These are phyloP conservation scores for Tetraselmis striata DNA, from an alignment of 139 green algal genomes.

Conservation along the genomic window DNA sequence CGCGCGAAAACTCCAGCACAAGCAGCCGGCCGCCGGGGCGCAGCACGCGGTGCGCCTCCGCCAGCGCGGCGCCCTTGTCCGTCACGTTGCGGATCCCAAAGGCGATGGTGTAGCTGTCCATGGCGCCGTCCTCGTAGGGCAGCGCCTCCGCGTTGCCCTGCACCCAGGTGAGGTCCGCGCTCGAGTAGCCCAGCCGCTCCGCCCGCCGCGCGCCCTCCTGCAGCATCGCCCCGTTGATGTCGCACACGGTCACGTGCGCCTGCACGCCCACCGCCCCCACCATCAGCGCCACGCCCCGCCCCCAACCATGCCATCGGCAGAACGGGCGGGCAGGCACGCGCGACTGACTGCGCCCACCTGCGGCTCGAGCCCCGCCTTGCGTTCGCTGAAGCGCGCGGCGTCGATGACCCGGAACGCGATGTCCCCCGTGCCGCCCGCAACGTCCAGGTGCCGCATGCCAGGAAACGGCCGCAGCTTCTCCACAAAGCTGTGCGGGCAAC, in stretches of 20 bases:
- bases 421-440: constrained; percentile 94
- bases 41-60: constrained; percentile 71
- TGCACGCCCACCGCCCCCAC: too few species aligned
- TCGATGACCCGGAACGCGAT: constrained; percentile 76
- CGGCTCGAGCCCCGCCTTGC: background rate
- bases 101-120: constrained; percentile 94
- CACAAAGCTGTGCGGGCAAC: constrained; percentile 65
- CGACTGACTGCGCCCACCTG: too few species aligned
- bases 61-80: constrained; percentile 63
- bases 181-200: background rate
- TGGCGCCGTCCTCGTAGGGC: constrained; percentile 55
- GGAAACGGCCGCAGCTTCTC: constrained; percentile 69
- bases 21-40: constrained; percentile 76
- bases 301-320: too few species aligned
- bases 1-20: constrained; percentile 91
- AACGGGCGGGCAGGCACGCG: too few species aligned
- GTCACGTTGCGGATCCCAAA: constrained; percentile 98
- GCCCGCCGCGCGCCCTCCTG: constrained; percentile 67
- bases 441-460: constrained; percentile 89
- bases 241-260: constrained; percentile 64
- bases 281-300: too few species aligned
- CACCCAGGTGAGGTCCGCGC: constrained; percentile 61
- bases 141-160: constrained; percentile 85
- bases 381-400: background rate
- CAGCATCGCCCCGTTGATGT: constrained; percentile 96